phyloP scores from a whole-genome alignment of 352 stramenopile genomes.

The Elongisporangium prolatum region DNA sequence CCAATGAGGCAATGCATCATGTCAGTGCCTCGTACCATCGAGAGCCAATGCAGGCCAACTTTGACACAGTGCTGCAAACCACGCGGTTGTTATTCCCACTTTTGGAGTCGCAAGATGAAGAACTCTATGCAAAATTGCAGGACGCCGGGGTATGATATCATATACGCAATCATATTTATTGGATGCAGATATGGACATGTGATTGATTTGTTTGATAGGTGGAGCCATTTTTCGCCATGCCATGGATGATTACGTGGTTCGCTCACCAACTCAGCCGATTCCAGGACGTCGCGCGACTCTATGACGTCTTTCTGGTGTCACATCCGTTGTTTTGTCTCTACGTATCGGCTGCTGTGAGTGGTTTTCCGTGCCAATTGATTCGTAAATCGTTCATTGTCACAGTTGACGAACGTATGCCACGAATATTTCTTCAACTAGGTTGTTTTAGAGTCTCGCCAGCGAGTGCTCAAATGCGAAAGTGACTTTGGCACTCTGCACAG shows the following conservation, averaged over 20 bases:
- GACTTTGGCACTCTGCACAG: slow-evolving; percentile 79
- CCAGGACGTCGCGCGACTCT: slow-evolving; percentile 85
- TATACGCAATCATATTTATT: slow-evolving; percentile 29
- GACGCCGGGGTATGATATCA: slow-evolving; percentile 46
- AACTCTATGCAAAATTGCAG: slow-evolving; percentile 61
- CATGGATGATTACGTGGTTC: slow-evolving; percentile 96
- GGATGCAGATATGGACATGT: slow-evolving; percentile 18
- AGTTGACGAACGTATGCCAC: not conserved
- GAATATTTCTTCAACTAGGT: slow-evolving; percentile 17
- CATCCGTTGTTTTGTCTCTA: slow-evolving; percentile 93
- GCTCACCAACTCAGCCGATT: slow-evolving; percentile 89
- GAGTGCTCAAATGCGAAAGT: slow-evolving; percentile 62
- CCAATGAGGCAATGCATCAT: slow-evolving; percentile 54
- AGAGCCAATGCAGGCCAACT: slow-evolving; percentile 85
- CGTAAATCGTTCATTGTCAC: too few species aligned
- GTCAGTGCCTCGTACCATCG: slow-evolving; percentile 86
- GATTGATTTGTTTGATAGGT: slow-evolving; percentile 42
- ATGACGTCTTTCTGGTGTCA: slow-evolving; percentile 91
- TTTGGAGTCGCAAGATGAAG: slow-evolving; percentile 51
- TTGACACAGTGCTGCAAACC: slow-evolving; percentile 70
- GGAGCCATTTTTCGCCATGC: slow-evolving; percentile 91
- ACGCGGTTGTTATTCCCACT: slow-evolving; percentile 69
- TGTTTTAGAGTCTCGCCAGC: slow-evolving; percentile 42
- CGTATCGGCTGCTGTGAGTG: slow-evolving; percentile 66
- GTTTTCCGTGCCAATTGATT: slow-evolving; percentile 1